These are phyloP conservation scores for Parasitella parasitica DNA, from an alignment of 371 early-diverging fungal genomes.

Conservation along the genomic window DNA sequence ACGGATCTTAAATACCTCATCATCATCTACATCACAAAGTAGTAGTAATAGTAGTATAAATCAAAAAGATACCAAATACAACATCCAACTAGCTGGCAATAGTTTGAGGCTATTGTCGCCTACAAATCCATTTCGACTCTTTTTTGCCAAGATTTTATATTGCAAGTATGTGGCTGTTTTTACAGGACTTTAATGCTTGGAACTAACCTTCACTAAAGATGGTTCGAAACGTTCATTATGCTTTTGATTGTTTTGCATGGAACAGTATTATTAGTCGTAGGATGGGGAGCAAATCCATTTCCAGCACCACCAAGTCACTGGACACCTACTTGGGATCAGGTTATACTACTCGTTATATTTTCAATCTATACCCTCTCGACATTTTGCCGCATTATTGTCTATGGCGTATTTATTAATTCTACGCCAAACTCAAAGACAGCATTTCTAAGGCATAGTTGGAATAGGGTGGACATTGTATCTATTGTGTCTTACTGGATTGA, in stretches of 20 bases:
- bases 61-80: slow-evolving; percentile 2
- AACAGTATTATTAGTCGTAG: slow-evolving; percentile 40
- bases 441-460: slow-evolving; percentile 67
- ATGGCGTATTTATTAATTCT: slow-evolving; percentile 54
- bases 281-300: slow-evolving; percentile 39
- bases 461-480: slow-evolving; percentile 64
- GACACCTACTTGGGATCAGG: slow-evolving; percentile 59
- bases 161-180: slow-evolving; percentile 27
- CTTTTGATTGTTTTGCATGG: slow-evolving; percentile 53
- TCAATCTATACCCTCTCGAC: slow-evolving; percentile 52
- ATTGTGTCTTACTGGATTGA: slow-evolving; percentile 65
- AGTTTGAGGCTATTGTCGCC: slow-evolving; percentile 31
- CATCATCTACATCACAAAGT: not conserved
- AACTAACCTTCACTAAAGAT: slow-evolving; percentile 31
- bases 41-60: not conserved
- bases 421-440: slow-evolving; percentile 25
- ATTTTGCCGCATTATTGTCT: slow-evolving; percentile 52
- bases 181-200: not conserved
- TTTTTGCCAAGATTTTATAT: slow-evolving; percentile 23
- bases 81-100: slow-evolving; percentile 24
- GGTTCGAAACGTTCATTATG: slow-evolving; percentile 58
- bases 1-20: not conserved
- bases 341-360: slow-evolving; percentile 54
- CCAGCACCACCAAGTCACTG: slow-evolving; percentile 40
- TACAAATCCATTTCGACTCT: slow-evolving; percentile 24